Evolutionary conservation across 2,329 filamentous ascomycete genomes (phyloP), one percentile per base, ranked within the genome.

Genomic region (Clonostachys chloroleuca): DNA sequence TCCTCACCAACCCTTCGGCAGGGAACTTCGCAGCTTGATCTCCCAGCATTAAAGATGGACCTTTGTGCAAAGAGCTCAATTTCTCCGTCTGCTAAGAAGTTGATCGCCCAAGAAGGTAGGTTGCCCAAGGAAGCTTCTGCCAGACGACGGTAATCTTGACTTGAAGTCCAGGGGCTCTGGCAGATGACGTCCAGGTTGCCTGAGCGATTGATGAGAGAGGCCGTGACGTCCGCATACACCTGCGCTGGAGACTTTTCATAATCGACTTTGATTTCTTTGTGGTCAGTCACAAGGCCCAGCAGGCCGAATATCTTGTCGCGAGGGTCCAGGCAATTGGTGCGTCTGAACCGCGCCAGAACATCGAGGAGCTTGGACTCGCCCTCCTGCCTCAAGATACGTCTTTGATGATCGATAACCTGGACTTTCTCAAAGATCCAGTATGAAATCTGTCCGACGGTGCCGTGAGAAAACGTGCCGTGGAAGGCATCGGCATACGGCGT

Each of bases 61-160:
- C 45, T 35, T 36, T 47, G 45, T 34, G 45, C 45, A 37, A 47
- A 47, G 14, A 47, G 45, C n/a, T n/a, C 12, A 4, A 47, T 40
- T 5, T 12, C 14, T 16, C 45, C 45, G 13, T 13, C 20, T 4
- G 14, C 18, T 14, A 24, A 39, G 20, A 46, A 46, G 37, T 39
- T 18, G 17, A 18, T 18, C 7, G 36, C 36, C 36, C 36, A 39
- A 18, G 36, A 39, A n/a, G 36, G 36, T 4, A n/a, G 36, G 12
- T 18, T 18, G 6, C 14, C 14, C 24, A 30, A 30, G 24, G 24
- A 3, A 9, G 3, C 24, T 30, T 30, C 9, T 30, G 24, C 9
- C 9, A 3, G 9, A 9, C 2, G 24, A 30, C 24, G 24, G 24
- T 30, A 30, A 30, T 30, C 24, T 30, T 9, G 24, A 34, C 20